Evolutionary conservation across 352 stramenopile genomes (phyloP).

Genomic region (Thalassiosira hispida): DNA sequence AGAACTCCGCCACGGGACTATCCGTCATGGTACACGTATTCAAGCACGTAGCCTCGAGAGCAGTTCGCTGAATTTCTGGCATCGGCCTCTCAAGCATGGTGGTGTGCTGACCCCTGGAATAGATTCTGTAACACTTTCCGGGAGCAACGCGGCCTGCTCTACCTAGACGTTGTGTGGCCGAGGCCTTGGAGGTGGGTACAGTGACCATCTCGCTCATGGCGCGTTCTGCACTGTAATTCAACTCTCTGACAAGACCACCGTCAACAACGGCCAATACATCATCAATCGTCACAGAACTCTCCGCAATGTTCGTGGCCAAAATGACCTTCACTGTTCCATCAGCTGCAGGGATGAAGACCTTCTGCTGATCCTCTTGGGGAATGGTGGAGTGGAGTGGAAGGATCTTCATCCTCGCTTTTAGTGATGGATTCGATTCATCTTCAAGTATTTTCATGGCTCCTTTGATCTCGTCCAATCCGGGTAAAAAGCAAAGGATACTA

Average conservation of each 20-base stretch:
- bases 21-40: slow-evolving; percentile 25
- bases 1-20: slow-evolving; percentile 16
- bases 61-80: slow-evolving; percentile 49
- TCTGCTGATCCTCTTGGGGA: slow-evolving; percentile 42
- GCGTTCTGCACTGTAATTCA: slow-evolving; percentile 16
- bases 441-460: slow-evolving; percentile 20
- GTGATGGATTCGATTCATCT: slow-evolving; percentile 8
- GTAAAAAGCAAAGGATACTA: slow-evolving; percentile 43
- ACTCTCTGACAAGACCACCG: slow-evolving; percentile 89
- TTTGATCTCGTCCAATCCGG: slow-evolving; percentile 47
- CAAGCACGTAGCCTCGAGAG: slow-evolving; percentile 40
- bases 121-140: slow-evolving; percentile 95
- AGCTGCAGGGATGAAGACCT: slow-evolving; percentile 30
- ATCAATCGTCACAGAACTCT: slow-evolving; percentile 96
- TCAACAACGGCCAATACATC: slow-evolving; percentile 96
- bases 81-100: slow-evolving; percentile 30
- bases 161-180: slow-evolving; percentile 88
- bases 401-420: slow-evolving; percentile 38
- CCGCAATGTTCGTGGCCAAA: slow-evolving; percentile 94
- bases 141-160: slow-evolving; percentile 90
- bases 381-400: slow-evolving; percentile 42
- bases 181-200: slow-evolving; percentile 51
- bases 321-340: slow-evolving; percentile 83
- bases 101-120: slow-evolving; percentile 34
- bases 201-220: slow-evolving; percentile 34